Conservation (phyloP, 23 red algal species). For the Gracilaria domingensis region DNA sequence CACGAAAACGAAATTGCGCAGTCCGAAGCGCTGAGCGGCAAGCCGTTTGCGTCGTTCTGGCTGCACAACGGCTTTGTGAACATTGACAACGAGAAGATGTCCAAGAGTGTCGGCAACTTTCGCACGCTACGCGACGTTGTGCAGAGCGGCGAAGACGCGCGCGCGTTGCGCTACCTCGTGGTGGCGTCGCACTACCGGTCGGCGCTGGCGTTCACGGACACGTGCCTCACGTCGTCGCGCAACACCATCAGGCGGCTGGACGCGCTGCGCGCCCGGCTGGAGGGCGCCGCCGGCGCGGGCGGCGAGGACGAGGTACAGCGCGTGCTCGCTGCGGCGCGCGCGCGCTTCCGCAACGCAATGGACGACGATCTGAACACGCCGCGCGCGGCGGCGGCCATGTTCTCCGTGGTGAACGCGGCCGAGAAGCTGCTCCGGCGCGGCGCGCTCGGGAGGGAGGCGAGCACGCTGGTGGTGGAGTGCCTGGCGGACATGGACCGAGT, state of each 20-base stretch:
- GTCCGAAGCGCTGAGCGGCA: slow-evolving; percentile 78
- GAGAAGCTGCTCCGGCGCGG: slow-evolving; percentile 64
- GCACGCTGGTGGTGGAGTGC: slow-evolving; percentile 32
- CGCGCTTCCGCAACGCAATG: slow-evolving; percentile 75
- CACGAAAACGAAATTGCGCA: slow-evolving; percentile 99
- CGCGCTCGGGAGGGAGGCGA: neutral
- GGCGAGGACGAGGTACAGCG: slow-evolving; percentile 3
- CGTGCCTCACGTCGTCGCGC: slow-evolving; percentile 70
- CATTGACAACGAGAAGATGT: slow-evolving; percentile 97
- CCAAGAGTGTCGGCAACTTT: slow-evolving; percentile 94
- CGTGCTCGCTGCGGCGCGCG: slow-evolving; percentile 17
- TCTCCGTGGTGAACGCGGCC: slow-evolving; percentile 71
- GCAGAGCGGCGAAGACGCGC: slow-evolving; percentile 49
- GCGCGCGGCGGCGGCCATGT: slow-evolving; percentile 86
- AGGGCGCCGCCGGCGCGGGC: slow-evolving; percentile 1
- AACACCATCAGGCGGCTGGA: slow-evolving; percentile 84
- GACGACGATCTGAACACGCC: slow-evolving; percentile 98
- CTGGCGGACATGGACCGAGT: slow-evolving; percentile 78
- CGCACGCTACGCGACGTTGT: slow-evolving; percentile 87
- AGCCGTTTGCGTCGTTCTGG: slow-evolving; percentile 86
- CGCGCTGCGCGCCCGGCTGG: slow-evolving; percentile 70
- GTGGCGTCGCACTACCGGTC: slow-evolving; percentile 94
- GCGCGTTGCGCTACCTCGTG: slow-evolving; percentile 94
- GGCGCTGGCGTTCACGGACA: slow-evolving; percentile 80
- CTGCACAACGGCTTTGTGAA: slow-evolving; percentile 99